phyloP scores from a whole-genome alignment of 225 moss, liverwort and hornwort species.

The Physcomitrium patens region DNA sequence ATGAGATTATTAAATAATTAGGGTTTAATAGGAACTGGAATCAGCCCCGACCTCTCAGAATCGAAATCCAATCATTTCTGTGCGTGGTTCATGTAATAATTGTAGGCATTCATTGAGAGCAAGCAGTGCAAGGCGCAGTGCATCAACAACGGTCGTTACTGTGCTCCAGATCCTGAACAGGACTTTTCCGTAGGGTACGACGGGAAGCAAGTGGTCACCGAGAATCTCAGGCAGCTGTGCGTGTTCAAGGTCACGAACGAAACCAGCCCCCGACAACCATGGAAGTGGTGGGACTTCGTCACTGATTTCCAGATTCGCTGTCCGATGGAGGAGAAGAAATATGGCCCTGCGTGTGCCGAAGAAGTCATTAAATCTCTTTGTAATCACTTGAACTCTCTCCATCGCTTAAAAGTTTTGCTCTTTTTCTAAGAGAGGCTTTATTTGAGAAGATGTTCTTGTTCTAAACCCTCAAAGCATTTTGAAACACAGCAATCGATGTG shows the following conservation, averaged over 20 bases:
- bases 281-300: conserved; percentile 99
- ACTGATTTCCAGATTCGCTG: conserved; percentile 96
- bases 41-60: too few species aligned
- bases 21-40: too few species aligned
- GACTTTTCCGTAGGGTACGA: conserved; percentile 83
- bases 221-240: conserved; percentile 88
- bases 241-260: conserved; percentile 71
- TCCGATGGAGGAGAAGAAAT: conserved; percentile 79
- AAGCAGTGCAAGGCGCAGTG: conserved; percentile 94
- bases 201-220: conserved; percentile 86
- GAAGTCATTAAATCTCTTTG: conserved; percentile 74
- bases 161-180: conserved; percentile 96
- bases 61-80: too few species aligned
- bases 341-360: conserved; percentile 65
- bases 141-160: conserved; percentile 93
- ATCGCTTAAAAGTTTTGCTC: too few species aligned
- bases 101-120: conserved; percentile 56
- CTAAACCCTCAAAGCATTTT: background rate
- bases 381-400: conserved; percentile 5
- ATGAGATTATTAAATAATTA: too few species aligned
- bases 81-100: background rate
- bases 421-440: background rate
- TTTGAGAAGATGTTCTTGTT: background rate
- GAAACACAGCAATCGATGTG: conserved; percentile 47
- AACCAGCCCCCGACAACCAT: conserved; percentile 47